Evolutionary conservation across 257 asterid genomes (phyloP).

Genomic region (Solanum ossicruentum): DNA sequence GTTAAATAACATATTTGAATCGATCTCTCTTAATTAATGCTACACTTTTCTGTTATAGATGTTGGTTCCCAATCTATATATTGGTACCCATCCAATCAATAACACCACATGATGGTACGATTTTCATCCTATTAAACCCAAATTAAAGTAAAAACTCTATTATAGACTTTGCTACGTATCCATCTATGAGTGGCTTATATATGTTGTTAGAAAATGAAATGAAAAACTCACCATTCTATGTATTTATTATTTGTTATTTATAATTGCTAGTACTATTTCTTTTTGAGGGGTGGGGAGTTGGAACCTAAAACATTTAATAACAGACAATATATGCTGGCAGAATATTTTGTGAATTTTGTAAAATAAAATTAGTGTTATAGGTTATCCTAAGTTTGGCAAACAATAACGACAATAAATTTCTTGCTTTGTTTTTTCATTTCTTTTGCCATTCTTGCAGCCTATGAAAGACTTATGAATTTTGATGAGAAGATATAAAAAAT

Average conservation of each 20-base stretch:
- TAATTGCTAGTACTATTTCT: background rate
- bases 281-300: too few relatives aligned
- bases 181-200: background rate
- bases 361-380: background rate
- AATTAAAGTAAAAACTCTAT: background rate
- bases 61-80: too few relatives aligned
- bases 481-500: too few relatives aligned
- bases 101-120: background rate
- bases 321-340: background rate
- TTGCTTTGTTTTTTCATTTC: background rate
- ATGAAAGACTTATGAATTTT: background rate
- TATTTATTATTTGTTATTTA: background rate
- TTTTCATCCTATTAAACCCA: background rate
- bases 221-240: background rate
- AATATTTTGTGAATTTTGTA: background rate
- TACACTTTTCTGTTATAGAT: too few relatives aligned
- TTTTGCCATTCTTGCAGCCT: background rate
- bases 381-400: background rate
- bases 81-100: background rate
- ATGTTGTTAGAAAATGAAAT: background rate
- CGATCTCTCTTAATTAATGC: too few relatives aligned
- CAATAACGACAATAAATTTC: background rate
- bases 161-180: background rate
- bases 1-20: too few relatives aligned
- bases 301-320: background rate